Conservation (phyloP, 306 rosid genomes). For the Acacia melanoxylon region DNA sequence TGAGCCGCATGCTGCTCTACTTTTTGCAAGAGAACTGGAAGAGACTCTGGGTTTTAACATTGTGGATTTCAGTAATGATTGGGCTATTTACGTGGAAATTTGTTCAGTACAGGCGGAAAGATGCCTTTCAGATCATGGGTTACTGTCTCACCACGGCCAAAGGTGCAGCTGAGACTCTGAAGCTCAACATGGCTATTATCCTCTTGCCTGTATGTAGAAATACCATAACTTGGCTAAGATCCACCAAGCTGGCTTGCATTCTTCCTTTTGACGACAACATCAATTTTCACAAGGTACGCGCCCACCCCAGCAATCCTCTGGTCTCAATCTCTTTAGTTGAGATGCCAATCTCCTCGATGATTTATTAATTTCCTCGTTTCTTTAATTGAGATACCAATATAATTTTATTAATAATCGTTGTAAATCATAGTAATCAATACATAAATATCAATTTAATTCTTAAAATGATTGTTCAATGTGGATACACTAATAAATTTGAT, state of each 20-base stretch:
- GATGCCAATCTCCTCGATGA: conserved; percentile 9
- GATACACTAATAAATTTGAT: not conserved
- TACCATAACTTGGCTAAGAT: conserved; percentile 91
- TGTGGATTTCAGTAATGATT: conserved; percentile 75
- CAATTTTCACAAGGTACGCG: conserved; percentile 93
- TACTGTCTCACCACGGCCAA: conserved; percentile 90
- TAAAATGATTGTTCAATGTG: not conserved
- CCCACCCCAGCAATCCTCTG: not conserved
- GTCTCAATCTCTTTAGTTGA: conserved; percentile 19
- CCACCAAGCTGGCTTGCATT: conserved; percentile 61
- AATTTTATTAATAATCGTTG: not conserved
- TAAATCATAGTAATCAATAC: not conserved
- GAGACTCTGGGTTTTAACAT: conserved; percentile 80
- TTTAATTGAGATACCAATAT: not conserved
- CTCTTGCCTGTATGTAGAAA: conserved; percentile 94
- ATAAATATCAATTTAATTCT: not conserved
- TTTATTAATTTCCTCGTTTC: not conserved
- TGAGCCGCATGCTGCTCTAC: conserved; percentile 67
- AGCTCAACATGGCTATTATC: conserved; percentile 94
- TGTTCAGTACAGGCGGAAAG: conserved; percentile 64
- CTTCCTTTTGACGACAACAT: conserved; percentile 97
- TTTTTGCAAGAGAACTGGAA: conserved; percentile 91
- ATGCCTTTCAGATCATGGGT: conserved; percentile 69
- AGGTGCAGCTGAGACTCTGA: conserved; percentile 91
- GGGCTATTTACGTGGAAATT: conserved; percentile 90